A percentile compares a stretch with the other conserved stretches of the same genome.
These are phyloP conservation scores for Hypsizygus ulmarius DNA, from an alignment of 1,284 basidiomycete genomes.

Conservation along the genomic window DNA sequence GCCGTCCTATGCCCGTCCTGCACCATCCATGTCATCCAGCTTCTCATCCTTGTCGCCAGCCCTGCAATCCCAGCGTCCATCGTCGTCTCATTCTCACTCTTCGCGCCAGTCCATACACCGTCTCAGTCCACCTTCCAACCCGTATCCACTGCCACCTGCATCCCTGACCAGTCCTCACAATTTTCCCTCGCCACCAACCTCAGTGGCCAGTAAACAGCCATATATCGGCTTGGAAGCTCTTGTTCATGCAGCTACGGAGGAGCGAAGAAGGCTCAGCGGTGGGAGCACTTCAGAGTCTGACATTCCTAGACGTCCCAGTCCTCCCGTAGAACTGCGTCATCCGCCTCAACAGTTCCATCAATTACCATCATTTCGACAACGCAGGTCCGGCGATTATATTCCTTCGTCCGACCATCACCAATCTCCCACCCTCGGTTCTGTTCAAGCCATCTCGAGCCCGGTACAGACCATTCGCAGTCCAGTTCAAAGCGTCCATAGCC, in stretches of 20 bases:
- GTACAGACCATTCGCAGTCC: conserved; percentile 11
- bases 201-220: conserved; percentile 8
- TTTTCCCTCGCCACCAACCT: conserved; percentile 8
- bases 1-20: conserved; percentile 9
- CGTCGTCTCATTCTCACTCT: conserved; percentile 12
- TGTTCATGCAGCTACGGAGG: conserved; percentile 37
- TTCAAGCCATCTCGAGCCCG: conserved; percentile 7
- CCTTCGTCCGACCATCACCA: conserved; percentile 15
- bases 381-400: conserved; percentile 11
- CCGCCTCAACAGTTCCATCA: conserved; percentile 15
- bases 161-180: conserved; percentile 6
- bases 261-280: conserved; percentile 28
- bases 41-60: conserved; percentile 16
- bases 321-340: conserved; percentile 10
- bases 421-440: conserved; percentile 12
- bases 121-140: conserved; percentile 7
- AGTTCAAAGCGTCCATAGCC: conserved; percentile 8
- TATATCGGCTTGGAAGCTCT: conserved; percentile 34
- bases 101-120: conserved; percentile 5
- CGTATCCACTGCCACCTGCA: conserved; percentile 11
- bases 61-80: conserved; percentile 12
- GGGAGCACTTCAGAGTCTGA: conserved; percentile 13
- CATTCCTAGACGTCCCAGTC: conserved; percentile 8
- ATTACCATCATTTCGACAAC: conserved; percentile 12
- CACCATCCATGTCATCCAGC: conserved; percentile 16